A percentile compares a stretch with the other conserved stretches of the same genome.
phyloP scores from a whole-genome alignment of 495 filamentous ascomycete genomes.

The Podospora pseudoanserina region DNA sequence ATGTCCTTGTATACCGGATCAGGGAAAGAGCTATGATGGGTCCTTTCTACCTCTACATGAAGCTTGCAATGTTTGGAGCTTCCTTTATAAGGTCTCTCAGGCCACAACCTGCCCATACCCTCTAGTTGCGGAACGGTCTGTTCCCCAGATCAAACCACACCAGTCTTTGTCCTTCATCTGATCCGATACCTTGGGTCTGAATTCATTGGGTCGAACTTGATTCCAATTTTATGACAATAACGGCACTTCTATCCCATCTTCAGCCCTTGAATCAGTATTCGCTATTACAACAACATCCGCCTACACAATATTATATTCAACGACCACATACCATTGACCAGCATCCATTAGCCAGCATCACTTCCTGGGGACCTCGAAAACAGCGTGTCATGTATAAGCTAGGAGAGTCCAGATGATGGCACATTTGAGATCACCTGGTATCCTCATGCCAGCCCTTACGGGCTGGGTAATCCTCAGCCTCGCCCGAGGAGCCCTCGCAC shows the following conservation, averaged over 20 bases:
- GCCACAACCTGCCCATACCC: not conserved
- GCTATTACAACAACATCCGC: no score
- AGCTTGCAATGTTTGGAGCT: not conserved
- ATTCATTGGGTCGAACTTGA: not conserved
- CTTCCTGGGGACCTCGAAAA: no score
- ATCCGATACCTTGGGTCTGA: not conserved
- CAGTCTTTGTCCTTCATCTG: constrained; percentile 5
- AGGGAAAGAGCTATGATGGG: constrained; percentile 9
- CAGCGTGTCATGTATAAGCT: not conserved
- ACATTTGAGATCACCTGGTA: constrained; percentile 4
- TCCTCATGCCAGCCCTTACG: not conserved
- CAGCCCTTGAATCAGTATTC: not conserved
- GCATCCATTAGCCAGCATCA: no score
- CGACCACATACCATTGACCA: no score
- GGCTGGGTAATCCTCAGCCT: constrained; percentile 29
- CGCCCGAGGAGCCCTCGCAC: constrained; percentile 39
- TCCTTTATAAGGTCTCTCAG: not conserved
- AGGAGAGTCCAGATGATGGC: constrained; percentile 22
- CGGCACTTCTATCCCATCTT: not conserved
- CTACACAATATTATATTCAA: no score
- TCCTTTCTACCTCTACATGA: not conserved
- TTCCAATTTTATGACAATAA: not conserved
- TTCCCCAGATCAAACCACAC: not conserved
- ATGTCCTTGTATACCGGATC: not conserved
- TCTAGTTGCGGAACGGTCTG: constrained; percentile 4